Evolutionary conservation across 768 basidiomycete species (phyloP).

Genomic region (Mycena galopus): DNA sequence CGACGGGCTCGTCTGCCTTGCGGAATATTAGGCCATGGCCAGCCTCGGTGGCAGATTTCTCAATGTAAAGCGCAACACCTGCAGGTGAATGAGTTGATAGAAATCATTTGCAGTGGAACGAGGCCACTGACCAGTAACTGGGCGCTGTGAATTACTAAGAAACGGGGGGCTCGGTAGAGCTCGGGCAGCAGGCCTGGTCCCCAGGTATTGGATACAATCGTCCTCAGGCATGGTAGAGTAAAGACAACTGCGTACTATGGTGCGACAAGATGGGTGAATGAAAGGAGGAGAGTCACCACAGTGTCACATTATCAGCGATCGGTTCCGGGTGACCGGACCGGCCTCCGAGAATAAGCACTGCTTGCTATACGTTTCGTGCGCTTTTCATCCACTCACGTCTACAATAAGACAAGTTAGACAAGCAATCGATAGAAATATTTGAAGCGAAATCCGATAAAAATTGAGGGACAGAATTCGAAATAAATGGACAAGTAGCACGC

Average conservation of each 20-base stretch:
- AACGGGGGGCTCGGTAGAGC: conserved; percentile 40
- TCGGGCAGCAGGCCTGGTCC: conserved; percentile 51
- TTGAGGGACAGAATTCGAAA: too few species aligned
- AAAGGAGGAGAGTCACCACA: neutral
- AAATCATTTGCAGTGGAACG: conserved; percentile 34
- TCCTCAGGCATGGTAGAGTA: conserved; percentile 46
- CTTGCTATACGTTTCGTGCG: too few species aligned
- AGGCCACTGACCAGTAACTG: conserved; percentile 58
- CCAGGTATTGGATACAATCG: conserved; percentile 74
- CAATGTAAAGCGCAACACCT: conserved; percentile 74
- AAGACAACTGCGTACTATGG: neutral
- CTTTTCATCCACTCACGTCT: too few species aligned
- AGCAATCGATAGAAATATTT: too few species aligned
- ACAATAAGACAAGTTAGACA: too few species aligned
- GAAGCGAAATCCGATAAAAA: neutral
- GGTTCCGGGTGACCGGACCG: conserved; percentile 11
- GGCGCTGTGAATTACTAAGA: conserved; percentile 45
- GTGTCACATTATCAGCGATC: conserved; percentile 10
- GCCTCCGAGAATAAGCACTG: neutral
- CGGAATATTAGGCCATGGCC: conserved; percentile 65
- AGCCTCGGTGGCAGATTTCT: conserved; percentile 61
- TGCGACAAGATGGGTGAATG: conserved; percentile 10
- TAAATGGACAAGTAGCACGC: too few species aligned
- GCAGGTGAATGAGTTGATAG: conserved; percentile 36
- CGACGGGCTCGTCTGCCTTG: conserved; percentile 61